Evolutionary conservation across 345 rosid species (phyloP), one percentile per base, ranked within the genome.

Genomic region (Camelina sativa): DNA sequence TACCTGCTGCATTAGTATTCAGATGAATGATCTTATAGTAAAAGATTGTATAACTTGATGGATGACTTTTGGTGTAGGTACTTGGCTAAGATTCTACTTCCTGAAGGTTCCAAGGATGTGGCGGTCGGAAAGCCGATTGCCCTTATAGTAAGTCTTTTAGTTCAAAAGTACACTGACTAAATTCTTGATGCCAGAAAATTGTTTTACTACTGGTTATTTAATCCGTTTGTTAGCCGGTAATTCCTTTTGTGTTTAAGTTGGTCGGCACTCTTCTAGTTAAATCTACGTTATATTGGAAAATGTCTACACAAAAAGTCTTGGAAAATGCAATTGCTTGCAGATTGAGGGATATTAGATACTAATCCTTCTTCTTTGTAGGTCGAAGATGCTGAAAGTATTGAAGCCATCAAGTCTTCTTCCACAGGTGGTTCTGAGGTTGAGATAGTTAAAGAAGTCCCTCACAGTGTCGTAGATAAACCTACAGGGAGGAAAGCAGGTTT

Each of bases 311-410:
- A 38, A 11, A 48, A 47, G 25, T 47, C 19, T 11, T 64, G 38
- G 16, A 32, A 56, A 38, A 56, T 40, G 23, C 52, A 54, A 60
- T 50, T 71, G 52, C 57, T 32, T 75, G 20, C 32, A 15, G 47
- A 50, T 56, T 61, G 35, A 48, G 62, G 74, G 58, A 79, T 50
- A 19, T 62, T 47, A 61, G 54, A 78, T 11, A 30, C 52, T 76
- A 47, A 80, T 64, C 16, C 52, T 68, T 76, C 55, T 69, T 82
- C 23, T 74, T 59, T 79, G 77, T 51, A 94, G 98, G 98, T 94
- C 84, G 98, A 94, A 85, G 91, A 91, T 83, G 85, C 85, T 47
- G 80, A 76, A 69, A 87, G 85, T 79, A 84, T 91, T 58, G 92
- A 86, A 83, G 79, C 83, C 40, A 83, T 94, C 73, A 88, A 78